phyloP scores from a whole-genome alignment of 2,329 filamentous ascomycete species.

The Monosporascus sp. region DNA sequence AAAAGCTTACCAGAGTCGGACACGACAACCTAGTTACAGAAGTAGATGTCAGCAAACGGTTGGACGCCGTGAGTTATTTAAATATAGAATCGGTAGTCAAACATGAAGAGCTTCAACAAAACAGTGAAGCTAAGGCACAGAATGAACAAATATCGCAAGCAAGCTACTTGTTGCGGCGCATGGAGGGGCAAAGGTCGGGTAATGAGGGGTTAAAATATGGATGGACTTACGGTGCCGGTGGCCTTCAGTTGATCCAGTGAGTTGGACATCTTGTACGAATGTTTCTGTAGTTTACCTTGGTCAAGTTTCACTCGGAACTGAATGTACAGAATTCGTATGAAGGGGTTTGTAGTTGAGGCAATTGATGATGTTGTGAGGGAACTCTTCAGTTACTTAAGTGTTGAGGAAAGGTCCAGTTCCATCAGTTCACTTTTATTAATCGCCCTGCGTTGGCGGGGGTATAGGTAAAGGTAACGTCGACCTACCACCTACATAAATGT shows the following conservation, averaged over 20 bases:
- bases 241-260: slow-evolving; percentile 97
- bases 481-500: too few relatives aligned
- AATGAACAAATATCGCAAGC: slow-evolving; percentile 6
- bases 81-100: not conserved
- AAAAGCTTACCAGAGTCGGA: slow-evolving; percentile 80
- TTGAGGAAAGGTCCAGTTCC: not conserved
- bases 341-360: not conserved
- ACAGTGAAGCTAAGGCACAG: slow-evolving; percentile 1
- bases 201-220: slow-evolving; percentile 24
- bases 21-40: slow-evolving; percentile 69
- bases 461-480: too few relatives aligned
- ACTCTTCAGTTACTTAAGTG: not conserved
- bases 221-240: slow-evolving; percentile 79
- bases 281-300: not conserved
- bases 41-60: slow-evolving; percentile 15
- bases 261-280: slow-evolving; percentile 61
- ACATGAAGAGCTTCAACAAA: not conserved
- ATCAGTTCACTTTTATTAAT: not conserved
- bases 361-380: not conserved
- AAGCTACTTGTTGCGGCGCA: slow-evolving; percentile 3
- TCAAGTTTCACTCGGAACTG: too few relatives aligned
- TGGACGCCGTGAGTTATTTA: not conserved
- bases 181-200: slow-evolving; percentile 19
- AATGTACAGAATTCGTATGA: not conserved
- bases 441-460: not conserved